Percentiles rank a stretch among this genome's conserved stretches.
phyloP scores from a whole-genome alignment of 208 protist genomes.

The Angomonas deanei region DNA sequence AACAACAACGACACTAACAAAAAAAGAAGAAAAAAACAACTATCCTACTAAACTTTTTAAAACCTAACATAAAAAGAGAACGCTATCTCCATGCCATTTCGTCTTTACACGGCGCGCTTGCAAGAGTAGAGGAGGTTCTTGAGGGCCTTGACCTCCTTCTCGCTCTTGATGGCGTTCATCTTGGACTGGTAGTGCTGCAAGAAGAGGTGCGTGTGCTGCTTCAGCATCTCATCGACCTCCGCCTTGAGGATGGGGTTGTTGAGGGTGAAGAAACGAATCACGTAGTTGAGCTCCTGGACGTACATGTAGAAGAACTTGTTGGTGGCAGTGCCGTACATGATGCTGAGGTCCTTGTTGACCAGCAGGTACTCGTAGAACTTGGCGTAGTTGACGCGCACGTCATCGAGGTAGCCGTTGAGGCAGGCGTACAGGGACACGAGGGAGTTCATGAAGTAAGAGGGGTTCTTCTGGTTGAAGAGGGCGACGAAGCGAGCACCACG shows the following conservation, averaged over 20 bases:
- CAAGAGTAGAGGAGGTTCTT: constrained; percentile 88
- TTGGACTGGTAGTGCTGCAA: constrained; percentile 85
- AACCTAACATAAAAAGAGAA: neutral
- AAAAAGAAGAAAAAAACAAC: neutral
- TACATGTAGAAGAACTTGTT: constrained; percentile 92
- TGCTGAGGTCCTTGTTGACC: constrained; percentile 78
- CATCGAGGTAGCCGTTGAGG: constrained; percentile 80
- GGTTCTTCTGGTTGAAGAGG: constrained; percentile 86
- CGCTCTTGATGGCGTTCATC: constrained; percentile 84
- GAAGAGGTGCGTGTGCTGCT: constrained; percentile 80
- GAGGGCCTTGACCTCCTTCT: constrained; percentile 83
- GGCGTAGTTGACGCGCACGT: constrained; percentile 82
- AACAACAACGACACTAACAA: neutral
- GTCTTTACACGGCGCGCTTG: constrained; percentile 79
- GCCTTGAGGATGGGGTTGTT: constrained; percentile 67
- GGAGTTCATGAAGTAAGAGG: constrained; percentile 79
- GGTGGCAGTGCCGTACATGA: constrained; percentile 77
- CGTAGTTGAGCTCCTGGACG: constrained; percentile 71
- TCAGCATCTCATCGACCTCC: constrained; percentile 79
- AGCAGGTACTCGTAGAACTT: constrained; percentile 89
- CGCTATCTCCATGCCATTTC: neutral
- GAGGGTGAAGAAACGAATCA: constrained; percentile 80
- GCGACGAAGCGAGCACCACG: constrained; percentile 75
- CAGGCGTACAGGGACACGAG: constrained; percentile 78
- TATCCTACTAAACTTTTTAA: neutral